These are phyloP conservation scores for Sutorius australiensis DNA, from an alignment of 768 basidiomycete genomes.

Conservation along the genomic window DNA sequence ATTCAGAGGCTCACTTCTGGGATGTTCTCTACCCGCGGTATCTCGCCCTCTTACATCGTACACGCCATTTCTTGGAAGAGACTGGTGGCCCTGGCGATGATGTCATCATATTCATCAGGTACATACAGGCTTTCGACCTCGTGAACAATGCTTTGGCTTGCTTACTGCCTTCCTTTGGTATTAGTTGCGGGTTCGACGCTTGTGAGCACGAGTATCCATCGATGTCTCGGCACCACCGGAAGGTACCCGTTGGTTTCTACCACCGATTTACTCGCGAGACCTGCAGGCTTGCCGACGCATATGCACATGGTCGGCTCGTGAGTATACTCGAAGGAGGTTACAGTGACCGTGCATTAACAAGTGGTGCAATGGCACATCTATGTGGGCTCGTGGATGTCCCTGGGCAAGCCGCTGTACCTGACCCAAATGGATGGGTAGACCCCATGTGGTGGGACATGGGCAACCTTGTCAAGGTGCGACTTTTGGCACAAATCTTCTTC, in stretches of 20 bases:
- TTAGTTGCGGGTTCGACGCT: conserved; percentile 91
- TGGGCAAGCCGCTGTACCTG: neutral
- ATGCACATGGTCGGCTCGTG: conserved; percentile 67
- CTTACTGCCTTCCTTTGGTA: too few species aligned
- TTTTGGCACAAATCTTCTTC: neutral
- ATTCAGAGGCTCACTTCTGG: neutral
- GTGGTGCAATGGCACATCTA: conserved; percentile 80
- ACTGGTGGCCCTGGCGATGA: conserved; percentile 66
- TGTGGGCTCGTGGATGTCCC: conserved; percentile 49
- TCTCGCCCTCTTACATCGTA: conserved; percentile 53
- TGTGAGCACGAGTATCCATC: conserved; percentile 85
- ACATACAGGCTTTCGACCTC: conserved; percentile 4
- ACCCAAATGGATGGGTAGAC: conserved; percentile 30
- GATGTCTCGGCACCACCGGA: conserved; percentile 92
- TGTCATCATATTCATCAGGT: conserved; percentile 87
- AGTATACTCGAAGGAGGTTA: conserved; percentile 96
- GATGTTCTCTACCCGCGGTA: conserved; percentile 52
- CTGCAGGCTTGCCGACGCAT: conserved; percentile 55
- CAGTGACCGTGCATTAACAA: conserved; percentile 82
- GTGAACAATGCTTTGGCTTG: neutral
- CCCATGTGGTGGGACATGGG: conserved; percentile 60
- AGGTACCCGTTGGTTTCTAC: conserved; percentile 85
- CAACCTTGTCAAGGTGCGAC: conserved; percentile 53
- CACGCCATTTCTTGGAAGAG: conserved; percentile 62
- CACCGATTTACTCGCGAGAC: conserved; percentile 76